phyloP scores from a whole-genome alignment of 805 yeast genomes.

The Starmerella sirachaensis region DNA sequence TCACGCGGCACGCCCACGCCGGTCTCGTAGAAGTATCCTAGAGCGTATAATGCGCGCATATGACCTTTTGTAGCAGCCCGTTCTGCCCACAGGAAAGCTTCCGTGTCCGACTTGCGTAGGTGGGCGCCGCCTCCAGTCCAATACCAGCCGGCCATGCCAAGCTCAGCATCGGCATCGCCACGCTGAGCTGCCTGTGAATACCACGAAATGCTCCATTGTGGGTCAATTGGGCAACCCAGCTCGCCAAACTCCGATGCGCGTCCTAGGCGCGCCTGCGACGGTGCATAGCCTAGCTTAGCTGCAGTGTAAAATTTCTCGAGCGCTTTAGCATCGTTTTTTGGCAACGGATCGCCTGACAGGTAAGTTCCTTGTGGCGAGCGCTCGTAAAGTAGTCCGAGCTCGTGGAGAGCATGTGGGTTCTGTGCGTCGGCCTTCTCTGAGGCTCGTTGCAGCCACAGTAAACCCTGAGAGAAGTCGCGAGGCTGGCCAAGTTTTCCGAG shows the following conservation, averaged over 20 bases:
- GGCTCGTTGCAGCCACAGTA: slow-evolving; percentile 44
- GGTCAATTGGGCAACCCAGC: slow-evolving; percentile 39
- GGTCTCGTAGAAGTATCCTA: slow-evolving; percentile 56
- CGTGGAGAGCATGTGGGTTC: slow-evolving; percentile 47
- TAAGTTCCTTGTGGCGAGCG: slow-evolving; percentile 30
- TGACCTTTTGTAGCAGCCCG: slow-evolving; percentile 56
- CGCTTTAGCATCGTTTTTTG: slow-evolving; percentile 32
- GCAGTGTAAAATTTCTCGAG: slow-evolving; percentile 43
- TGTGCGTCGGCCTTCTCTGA: slow-evolving; percentile 33
- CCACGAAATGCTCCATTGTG: slow-evolving; percentile 58
- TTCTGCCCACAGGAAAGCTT: slow-evolving; percentile 68
- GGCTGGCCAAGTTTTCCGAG: slow-evolving; percentile 35
- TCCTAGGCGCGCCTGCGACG: slow-evolving; percentile 61
- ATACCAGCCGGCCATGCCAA: slow-evolving; percentile 71
- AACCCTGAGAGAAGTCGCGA: slow-evolving; percentile 34
- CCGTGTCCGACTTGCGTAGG: slow-evolving; percentile 46
- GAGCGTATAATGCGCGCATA: slow-evolving; percentile 57
- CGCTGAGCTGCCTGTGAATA: slow-evolving; percentile 54
- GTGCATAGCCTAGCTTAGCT: slow-evolving; percentile 42
- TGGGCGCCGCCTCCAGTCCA: slow-evolving; percentile 50
- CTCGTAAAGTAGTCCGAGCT: slow-evolving; percentile 46
- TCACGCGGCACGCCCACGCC: slow-evolving; percentile 54
- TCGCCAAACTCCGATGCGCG: slow-evolving; percentile 63
- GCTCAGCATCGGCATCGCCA: slow-evolving; percentile 55
- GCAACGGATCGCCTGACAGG: slow-evolving; percentile 33